A percentile compares a stretch with the other conserved stretches of the same genome.
Conservation (phyloP, 495 filamentous ascomycete species). For the Aspergillus avenaceus region DNA sequence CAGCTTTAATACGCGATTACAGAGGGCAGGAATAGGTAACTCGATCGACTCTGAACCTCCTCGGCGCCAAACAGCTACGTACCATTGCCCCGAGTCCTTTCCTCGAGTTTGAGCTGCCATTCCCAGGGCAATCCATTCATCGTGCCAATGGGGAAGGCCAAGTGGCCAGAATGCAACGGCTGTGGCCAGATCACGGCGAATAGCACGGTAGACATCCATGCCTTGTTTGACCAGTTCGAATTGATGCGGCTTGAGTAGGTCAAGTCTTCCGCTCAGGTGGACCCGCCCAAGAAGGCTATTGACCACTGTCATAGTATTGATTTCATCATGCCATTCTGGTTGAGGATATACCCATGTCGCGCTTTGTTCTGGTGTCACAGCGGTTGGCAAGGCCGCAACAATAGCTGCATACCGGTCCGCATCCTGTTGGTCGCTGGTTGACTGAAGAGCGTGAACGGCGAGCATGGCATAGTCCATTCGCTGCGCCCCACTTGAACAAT, state of each 20-base stretch:
- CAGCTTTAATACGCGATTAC: neutral
- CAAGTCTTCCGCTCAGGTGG: constrained; percentile 20
- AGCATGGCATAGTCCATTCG: constrained; percentile 22
- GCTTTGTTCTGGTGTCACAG: constrained; percentile 21
- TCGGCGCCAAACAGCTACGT: constrained; percentile 18
- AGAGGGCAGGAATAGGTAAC: constrained; percentile 1
- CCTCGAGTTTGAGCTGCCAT: constrained; percentile 1
- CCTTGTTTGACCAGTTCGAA: constrained; percentile 13
- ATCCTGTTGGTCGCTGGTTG: constrained; percentile 21
- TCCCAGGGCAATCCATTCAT: constrained; percentile 16
- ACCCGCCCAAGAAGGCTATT: constrained; percentile 21
- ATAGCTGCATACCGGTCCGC: constrained; percentile 19
- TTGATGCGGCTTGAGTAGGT: constrained; percentile 9
- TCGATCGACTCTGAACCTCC: constrained; percentile 4
- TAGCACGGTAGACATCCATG: constrained; percentile 14
- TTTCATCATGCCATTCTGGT: constrained; percentile 16
- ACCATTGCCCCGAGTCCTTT: neutral
- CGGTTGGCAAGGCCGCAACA: constrained; percentile 17
- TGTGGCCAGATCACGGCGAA: constrained; percentile 5
- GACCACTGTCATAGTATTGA: constrained; percentile 18
- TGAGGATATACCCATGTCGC: constrained; percentile 24
- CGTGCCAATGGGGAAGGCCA: constrained; percentile 15
- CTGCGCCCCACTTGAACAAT: constrained; percentile 17
- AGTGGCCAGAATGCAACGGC: constrained; percentile 16
- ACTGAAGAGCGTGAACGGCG: constrained; percentile 13